phyloP scores from a whole-genome alignment of 129 eudicot species.

The Sambucus nigra region DNA sequence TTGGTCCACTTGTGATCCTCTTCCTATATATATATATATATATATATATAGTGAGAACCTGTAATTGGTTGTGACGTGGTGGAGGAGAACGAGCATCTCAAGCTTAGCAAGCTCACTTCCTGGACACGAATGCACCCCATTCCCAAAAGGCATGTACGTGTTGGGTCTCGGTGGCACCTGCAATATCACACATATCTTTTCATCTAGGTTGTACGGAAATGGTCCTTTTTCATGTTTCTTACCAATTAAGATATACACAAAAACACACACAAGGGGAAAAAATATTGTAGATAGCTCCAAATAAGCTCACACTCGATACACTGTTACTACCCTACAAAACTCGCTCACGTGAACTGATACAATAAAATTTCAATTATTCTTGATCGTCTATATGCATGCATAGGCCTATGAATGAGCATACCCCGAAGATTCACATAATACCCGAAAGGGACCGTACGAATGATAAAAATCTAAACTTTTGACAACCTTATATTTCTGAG shows the following conservation, averaged over 20 bases:
- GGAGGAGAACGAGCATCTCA: constrained; percentile 72
- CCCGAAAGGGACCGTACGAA: constrained; percentile 7
- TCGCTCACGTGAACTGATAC: constrained; percentile 26
- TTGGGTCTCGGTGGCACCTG: constrained; percentile 73
- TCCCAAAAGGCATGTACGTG: constrained; percentile 91
- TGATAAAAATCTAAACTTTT: constrained; percentile 19
- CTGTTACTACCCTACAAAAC: constrained; percentile 14
- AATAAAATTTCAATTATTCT: background rate
- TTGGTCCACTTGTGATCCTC: no score
- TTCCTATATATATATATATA: no score
- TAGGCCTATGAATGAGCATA: background rate
- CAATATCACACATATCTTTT: constrained; percentile 1
- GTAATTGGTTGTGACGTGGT: constrained; percentile 64
- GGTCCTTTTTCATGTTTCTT: background rate
- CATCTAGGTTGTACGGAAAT: background rate
- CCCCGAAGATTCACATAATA: constrained; percentile 2
- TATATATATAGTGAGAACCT: constrained; percentile 24
- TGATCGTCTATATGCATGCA: background rate
- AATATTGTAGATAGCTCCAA: background rate
- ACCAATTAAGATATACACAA: background rate
- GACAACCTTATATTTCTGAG: constrained; percentile 23
- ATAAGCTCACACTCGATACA: background rate
- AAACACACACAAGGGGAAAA: background rate
- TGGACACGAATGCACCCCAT: constrained; percentile 81
- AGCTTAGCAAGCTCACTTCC: constrained; percentile 90